Evolutionary conservation across 345 rosid species (phyloP).

Genomic region (Aquilaria yunnanensis): DNA sequence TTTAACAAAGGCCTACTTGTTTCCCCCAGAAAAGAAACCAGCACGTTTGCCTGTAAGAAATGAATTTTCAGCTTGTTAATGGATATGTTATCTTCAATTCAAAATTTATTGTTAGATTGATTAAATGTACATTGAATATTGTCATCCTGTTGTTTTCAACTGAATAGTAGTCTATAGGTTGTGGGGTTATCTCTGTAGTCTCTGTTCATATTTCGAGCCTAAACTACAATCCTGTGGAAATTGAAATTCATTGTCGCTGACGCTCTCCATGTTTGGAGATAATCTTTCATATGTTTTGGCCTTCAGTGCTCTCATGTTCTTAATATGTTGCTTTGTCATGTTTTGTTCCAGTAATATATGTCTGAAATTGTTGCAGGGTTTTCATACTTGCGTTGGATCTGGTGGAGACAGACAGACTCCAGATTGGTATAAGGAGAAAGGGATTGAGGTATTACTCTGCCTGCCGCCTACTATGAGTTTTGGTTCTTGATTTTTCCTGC

Average conservation of each 20-base stretch:
- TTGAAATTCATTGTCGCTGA: no score
- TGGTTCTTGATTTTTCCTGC: background rate
- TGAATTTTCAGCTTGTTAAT: background rate
- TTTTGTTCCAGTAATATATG: slow-evolving; percentile 1
- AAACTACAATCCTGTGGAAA: no score
- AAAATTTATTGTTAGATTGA: no score
- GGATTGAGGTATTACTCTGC: slow-evolving; percentile 63
- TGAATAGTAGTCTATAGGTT: no score
- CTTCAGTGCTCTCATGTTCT: background rate
- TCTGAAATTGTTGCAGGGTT: slow-evolving; percentile 45
- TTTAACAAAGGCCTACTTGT: slow-evolving; percentile 88
- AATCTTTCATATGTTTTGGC: no score
- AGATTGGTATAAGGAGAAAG: slow-evolving; percentile 94
- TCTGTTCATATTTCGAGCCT: no score
- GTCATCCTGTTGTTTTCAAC: background rate
- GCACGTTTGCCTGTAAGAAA: slow-evolving; percentile 85
- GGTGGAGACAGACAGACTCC: slow-evolving; percentile 96
- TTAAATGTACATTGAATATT: background rate
- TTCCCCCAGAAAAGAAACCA: slow-evolving; percentile 86
- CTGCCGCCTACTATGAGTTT: background rate
- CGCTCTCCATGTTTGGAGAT: no score
- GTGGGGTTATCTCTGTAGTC: no score
- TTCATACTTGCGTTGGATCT: slow-evolving; percentile 97
- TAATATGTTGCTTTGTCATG: slow-evolving; percentile 5
- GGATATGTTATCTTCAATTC: background rate